Evolutionary conservation across 768 basidiomycete genomes (phyloP), one percentile per base, ranked within the genome.

Genomic region (Arthromyces matolae): DNA sequence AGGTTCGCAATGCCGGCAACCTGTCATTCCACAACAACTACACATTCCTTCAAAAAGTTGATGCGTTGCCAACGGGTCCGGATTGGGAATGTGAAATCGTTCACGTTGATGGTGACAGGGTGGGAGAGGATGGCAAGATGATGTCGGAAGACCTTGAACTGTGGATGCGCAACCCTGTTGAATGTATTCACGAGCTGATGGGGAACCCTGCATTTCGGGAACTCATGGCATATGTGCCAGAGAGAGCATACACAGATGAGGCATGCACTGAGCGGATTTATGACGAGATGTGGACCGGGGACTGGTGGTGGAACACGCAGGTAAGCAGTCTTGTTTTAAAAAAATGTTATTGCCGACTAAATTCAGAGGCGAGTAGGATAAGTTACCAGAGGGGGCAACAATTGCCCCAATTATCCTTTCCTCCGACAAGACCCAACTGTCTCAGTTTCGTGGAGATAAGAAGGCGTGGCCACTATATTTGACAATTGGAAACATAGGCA

Each of bases 381-480:
- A 37, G 14, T 34, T 64, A 37, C 58, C 57, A 2, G 43, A 39
- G 3, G 64, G 63, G 0, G 60, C 64, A 1, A 60, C 64, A 1
- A 41, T 71, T 2, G 60, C 63, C 2, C 68, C 71, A 1, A 42
- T 76, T 1, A 73, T 76, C 16, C 47, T 74, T 0, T 55, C 69
- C 44, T 60, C 62, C 0, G 62, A 67, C 29, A 67, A 67, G 24
- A 65, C 64, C 2, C 29, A 56, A n/a, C 40, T 76, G 0, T 63
- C 67, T 0, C 37, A 55, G 0, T 71, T 73, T 43, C n/a, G 52
- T 2, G 67, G 71, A 1, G 65, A 73, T 46, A 69, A 74, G 49
- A 40, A 40, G 16, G 67, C 70, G 12, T 73, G 69, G 64, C 72
- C 72, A 1, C 63, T 77, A 0, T 75, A 77, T 46, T 50, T 75